Percentiles rank a stretch among this genome's conserved stretches.
Conservation (phyloP, 805 yeast genomes). For the Alloascoidea africana region DNA sequence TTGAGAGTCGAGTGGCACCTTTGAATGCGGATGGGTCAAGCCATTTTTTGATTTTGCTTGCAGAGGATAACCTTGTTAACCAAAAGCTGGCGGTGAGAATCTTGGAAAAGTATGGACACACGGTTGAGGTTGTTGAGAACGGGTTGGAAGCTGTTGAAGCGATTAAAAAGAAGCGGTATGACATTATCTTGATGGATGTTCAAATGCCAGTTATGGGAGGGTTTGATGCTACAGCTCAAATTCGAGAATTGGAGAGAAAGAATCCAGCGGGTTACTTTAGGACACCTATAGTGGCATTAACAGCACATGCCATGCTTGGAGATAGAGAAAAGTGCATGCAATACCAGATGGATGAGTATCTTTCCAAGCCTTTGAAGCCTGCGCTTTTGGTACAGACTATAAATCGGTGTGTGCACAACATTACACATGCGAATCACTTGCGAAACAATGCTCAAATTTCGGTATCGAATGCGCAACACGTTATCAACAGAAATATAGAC, state of each 20-base stretch:
- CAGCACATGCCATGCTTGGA: constrained; percentile 92
- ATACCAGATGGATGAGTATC: constrained; percentile 87
- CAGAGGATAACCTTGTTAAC: constrained; percentile 79
- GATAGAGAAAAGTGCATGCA: constrained; percentile 77
- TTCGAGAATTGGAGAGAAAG: constrained; percentile 79
- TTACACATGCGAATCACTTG: neutral
- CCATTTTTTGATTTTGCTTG: constrained; percentile 59
- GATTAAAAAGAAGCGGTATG: constrained; percentile 49
- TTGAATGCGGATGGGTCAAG: constrained; percentile 66
- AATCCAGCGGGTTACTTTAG: constrained; percentile 59
- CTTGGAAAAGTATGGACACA: constrained; percentile 74
- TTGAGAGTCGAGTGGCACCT: constrained; percentile 71
- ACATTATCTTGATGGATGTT: constrained; percentile 82
- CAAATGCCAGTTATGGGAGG: constrained; percentile 97
- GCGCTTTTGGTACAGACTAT: constrained; percentile 72
- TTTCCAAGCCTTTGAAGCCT: constrained; percentile 80
- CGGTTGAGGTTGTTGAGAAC: constrained; percentile 73
- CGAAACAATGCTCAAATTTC: neutral
- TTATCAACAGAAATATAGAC: neutral
- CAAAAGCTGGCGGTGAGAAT: constrained; percentile 80
- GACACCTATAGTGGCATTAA: constrained; percentile 78
- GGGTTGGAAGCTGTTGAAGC: constrained; percentile 76
- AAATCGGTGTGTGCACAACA: constrained; percentile 54
- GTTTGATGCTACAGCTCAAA: constrained; percentile 77
- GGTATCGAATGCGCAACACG: neutral